Evolutionary conservation across 495 filamentous ascomycete species (phyloP), one percentile per base, ranked within the genome.

Genomic region (Aspergillus cavernicola): DNA sequence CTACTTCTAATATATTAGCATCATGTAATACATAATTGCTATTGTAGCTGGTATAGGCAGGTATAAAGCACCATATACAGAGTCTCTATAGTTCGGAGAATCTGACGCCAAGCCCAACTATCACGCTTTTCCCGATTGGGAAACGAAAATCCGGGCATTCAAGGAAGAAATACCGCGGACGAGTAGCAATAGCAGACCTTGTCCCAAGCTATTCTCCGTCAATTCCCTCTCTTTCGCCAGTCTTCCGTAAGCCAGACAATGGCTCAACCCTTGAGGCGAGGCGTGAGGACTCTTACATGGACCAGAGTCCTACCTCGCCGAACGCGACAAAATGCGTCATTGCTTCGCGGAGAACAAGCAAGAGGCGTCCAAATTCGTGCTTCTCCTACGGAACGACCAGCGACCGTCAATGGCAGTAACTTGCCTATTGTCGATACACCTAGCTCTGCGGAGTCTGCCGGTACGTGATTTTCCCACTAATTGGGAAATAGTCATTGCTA

Each of bases 281-380:
- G 70, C 57, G 68, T 63, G 42, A 58, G 66, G 64, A 50, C 68
- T 64, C 52, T 75, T 40, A 69, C 70, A 48, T 67, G 65, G 65
- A 64, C 71, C 42, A 57, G 66, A 58, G 60, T 69, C 53, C 59
- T 71, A 41, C 61, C 68, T 62, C 63, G 59, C 12, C 58, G 58
- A 20, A 48, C 55, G 49, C 64, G 56, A 60, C 64, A 63, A 60
- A 49, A 52, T 32, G 37, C 64, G 57, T 45, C 59, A 48, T 47
- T 56, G 57, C 59, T 42, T 42, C 56, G 51, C 49, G 55, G 26
- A 60, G 55, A 57, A 33, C 71, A 75, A 56, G 50, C 66, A 31
- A 68, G 73, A 67, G 64, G 56, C 57, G 50, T 77, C 41, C 73
- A 77, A 55, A 75, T 77, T 65, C 72, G 71, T 54, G 68, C 73